Conservation (phyloP, 768 basidiomycete species). For the Melanogaster broomeanus region DNA sequence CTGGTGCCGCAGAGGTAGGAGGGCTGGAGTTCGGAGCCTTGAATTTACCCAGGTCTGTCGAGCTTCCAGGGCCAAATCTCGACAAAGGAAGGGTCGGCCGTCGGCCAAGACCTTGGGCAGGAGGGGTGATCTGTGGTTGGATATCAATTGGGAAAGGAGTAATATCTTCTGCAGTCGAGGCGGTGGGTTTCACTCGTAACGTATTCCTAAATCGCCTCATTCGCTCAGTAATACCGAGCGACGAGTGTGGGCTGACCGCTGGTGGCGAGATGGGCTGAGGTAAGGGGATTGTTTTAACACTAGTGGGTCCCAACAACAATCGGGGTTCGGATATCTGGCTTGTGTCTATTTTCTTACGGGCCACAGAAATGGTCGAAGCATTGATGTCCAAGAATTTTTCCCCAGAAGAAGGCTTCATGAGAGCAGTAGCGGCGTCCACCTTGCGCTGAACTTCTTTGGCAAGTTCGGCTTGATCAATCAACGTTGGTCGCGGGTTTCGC, state of each 20-base stretch:
- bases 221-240: slow-evolving; percentile 61
- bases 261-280: slow-evolving; percentile 39
- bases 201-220: slow-evolving; percentile 74
- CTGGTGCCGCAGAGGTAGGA: slow-evolving; percentile 72
- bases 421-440: slow-evolving; percentile 65
- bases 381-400: slow-evolving; percentile 43
- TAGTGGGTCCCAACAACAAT: slow-evolving; percentile 66
- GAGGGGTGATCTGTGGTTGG: slow-evolving; percentile 33
- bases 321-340: slow-evolving; percentile 68
- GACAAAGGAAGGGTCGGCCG: slow-evolving; percentile 52
- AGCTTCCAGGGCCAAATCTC: slow-evolving; percentile 33
- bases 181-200: slow-evolving; percentile 54
- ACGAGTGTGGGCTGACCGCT: slow-evolving; percentile 37
- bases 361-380: slow-evolving; percentile 40
- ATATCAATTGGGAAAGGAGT: slow-evolving; percentile 45
- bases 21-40: slow-evolving; percentile 60
- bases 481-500: slow-evolving; percentile 39
- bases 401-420: slow-evolving; percentile 52
- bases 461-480: slow-evolving; percentile 56
- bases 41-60: slow-evolving; percentile 53
- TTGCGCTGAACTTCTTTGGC: slow-evolving; percentile 67
- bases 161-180: slow-evolving; percentile 51
- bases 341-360: slow-evolving; percentile 59
- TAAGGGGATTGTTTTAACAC: slow-evolving; percentile 66
- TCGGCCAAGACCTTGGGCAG: slow-evolving; percentile 40